These are phyloP conservation scores for Starmerella potacharoeniae DNA, from an alignment of 805 yeast species.

Conservation along the genomic window DNA sequence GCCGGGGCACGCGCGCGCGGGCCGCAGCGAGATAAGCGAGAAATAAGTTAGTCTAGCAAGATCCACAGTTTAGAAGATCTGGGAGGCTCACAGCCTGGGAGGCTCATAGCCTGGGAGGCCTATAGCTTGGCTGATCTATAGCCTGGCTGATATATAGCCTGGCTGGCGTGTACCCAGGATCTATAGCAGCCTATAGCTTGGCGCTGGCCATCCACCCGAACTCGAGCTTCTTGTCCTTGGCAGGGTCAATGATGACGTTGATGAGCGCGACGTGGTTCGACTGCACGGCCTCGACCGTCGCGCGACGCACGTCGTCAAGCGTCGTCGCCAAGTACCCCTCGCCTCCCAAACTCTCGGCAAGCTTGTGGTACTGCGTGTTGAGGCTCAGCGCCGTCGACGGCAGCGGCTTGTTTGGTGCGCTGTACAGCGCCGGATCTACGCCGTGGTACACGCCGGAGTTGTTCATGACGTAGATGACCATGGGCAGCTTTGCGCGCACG, in stretches of 20 bases:
- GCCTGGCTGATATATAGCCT: too few relatives aligned
- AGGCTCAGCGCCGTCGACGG: slow-evolving; percentile 53
- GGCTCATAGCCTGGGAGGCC: too few relatives aligned
- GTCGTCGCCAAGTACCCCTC: slow-evolving; percentile 39
- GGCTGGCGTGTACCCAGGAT: too few relatives aligned
- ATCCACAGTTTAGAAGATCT: too few relatives aligned
- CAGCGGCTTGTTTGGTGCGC: slow-evolving; percentile 24
- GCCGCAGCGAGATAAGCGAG: too few relatives aligned
- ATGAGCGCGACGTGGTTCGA: slow-evolving; percentile 36
- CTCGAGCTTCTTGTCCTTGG: slow-evolving; percentile 41
- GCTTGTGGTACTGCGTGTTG: slow-evolving; percentile 45
- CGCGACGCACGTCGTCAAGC: slow-evolving; percentile 32
- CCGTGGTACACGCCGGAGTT: slow-evolving; percentile 68
- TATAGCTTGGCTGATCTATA: too few relatives aligned
- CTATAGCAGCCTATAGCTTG: slow-evolving; percentile 21
- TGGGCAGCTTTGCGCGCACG: slow-evolving; percentile 41
- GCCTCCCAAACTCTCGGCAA: slow-evolving; percentile 48
- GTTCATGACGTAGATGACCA: slow-evolving; percentile 55
- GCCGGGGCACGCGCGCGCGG: too few relatives aligned
- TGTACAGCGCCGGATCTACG: slow-evolving; percentile 29
- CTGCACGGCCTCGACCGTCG: slow-evolving; percentile 31
- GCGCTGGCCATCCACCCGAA: slow-evolving; percentile 61
- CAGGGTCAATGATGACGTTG: slow-evolving; percentile 54
- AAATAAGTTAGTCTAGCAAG: background rate
- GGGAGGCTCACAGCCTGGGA: too few relatives aligned